These are phyloP conservation scores for Colletotrichum liaoningense DNA, from an alignment of 2,329 filamentous ascomycete genomes.

Conservation along the genomic window DNA sequence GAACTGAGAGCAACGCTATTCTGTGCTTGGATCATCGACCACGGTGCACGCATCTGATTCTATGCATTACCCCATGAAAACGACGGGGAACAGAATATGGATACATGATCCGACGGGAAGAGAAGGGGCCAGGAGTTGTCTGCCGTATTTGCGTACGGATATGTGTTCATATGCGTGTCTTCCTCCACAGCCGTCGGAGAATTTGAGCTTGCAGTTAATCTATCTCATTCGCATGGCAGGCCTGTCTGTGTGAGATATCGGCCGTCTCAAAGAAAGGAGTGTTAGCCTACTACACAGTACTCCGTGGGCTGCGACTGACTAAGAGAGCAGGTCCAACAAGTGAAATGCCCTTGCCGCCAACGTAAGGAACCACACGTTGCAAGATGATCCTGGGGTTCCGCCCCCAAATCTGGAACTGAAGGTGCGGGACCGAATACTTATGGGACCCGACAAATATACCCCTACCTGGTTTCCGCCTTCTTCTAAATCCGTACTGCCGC, in stretches of 20 bases:
- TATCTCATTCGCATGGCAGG: conserved; percentile 2
- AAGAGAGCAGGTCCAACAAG: neutral
- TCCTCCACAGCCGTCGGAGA: neutral
- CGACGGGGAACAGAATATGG: neutral
- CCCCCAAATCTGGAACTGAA: conserved; percentile 19
- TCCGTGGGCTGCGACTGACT: too few relatives aligned
- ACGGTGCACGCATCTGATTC: neutral
- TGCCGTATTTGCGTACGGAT: neutral
- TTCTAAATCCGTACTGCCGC: neutral
- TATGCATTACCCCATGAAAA: neutral
- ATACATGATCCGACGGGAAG: neutral
- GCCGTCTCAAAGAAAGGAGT: too few relatives aligned
- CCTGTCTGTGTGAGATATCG: conserved; percentile 6
- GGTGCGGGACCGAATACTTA: neutral
- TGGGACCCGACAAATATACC: conserved; percentile 10
- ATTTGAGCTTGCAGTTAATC: neutral
- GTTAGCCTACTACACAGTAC: too few relatives aligned
- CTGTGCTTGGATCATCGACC: neutral
- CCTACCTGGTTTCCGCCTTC: neutral
- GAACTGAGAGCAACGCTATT: neutral
- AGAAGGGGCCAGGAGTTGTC: neutral
- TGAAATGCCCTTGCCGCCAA: neutral
- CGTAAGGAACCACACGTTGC: conserved; percentile 8
- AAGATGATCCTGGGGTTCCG: conserved; percentile 14
- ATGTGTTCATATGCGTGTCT: neutral